These are phyloP conservation scores for Globisporangium polare DNA, from an alignment of 352 stramenopile species.

Conservation along the genomic window DNA sequence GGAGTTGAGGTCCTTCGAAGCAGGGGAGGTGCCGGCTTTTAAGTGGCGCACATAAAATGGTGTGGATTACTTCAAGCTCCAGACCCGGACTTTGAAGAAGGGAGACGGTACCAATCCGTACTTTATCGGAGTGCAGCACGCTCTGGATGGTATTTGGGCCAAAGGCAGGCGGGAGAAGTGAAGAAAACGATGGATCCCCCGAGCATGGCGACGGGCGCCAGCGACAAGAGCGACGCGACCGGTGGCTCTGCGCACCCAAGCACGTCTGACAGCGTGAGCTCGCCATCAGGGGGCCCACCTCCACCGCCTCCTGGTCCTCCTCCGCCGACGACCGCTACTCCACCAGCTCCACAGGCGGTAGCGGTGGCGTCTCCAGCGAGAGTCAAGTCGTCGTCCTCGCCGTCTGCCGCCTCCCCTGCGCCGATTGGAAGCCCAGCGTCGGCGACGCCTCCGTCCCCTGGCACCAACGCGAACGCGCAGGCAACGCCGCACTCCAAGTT, in stretches of 20 bases:
- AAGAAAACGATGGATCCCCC: conserved; percentile 10
- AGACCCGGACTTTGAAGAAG: not conserved
- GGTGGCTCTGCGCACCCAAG: not conserved
- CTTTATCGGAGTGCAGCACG: no score
- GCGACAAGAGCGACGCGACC: not conserved
- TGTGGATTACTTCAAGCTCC: conserved; percentile 8
- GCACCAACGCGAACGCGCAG: conserved; percentile 17
- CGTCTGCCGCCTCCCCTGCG: not conserved
- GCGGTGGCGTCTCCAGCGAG: conserved; percentile 12
- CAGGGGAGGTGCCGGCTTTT: not conserved
- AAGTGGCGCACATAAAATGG: conserved; percentile 2
- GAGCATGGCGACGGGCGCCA: not conserved
- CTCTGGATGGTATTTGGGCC: no score
- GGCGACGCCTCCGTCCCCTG: conserved; percentile 27
- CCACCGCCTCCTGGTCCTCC: conserved; percentile 37
- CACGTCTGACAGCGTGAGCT: not conserved
- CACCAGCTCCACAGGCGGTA: conserved; percentile 4
- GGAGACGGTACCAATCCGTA: not conserved
- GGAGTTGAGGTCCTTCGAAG: not conserved
- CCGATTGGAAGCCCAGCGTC: conserved; percentile 7
- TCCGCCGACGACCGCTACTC: conserved; percentile 19
- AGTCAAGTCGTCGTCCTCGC: conserved; percentile 8
- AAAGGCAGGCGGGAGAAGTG: no score
- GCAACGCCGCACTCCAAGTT: conserved; percentile 64
- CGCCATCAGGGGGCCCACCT: conserved; percentile 19